Conservation (phyloP, 2,329 filamentous ascomycete species). For the Scedosporium dehoogii region DNA sequence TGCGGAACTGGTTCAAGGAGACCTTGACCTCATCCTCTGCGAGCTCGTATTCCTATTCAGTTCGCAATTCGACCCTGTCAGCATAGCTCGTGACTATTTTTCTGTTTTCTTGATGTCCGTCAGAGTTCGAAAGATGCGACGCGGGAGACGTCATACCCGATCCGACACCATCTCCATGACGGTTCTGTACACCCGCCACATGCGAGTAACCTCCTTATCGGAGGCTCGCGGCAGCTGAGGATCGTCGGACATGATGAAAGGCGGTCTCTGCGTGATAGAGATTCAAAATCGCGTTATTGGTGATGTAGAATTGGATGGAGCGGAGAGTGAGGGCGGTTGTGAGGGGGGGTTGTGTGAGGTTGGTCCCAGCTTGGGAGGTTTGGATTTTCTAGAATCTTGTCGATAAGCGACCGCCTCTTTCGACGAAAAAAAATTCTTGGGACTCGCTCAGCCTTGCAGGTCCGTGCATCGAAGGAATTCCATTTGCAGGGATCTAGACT, state of each 20-base stretch:
- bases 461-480: not conserved
- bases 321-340: not conserved
- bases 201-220: conserved; percentile 46
- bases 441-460: conserved; percentile 2
- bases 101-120: not conserved
- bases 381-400: conserved; percentile 1
- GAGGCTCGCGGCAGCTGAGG: conserved; percentile 26
- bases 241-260: conserved; percentile 29
- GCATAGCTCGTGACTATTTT: not conserved
- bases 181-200: conserved; percentile 92
- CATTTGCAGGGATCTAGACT: not conserved
- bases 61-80: not conserved
- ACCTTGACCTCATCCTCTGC: conserved; percentile 83
- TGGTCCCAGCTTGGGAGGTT: conserved; percentile 11
- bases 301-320: not conserved
- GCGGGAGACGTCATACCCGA: conserved; percentile 52
- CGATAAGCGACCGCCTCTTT: not conserved
- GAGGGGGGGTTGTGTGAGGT: not conserved
- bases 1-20: conserved; percentile 69
- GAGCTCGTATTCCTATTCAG: conserved; percentile 75
- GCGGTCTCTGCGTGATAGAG: too few relatives aligned
- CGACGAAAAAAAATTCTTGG: not conserved
- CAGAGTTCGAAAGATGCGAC: not conserved
- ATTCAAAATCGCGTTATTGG: too few relatives aligned
- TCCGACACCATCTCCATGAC: conserved; percentile 92